Evolutionary conservation across 2,329 filamentous ascomycete species (phyloP).

Genomic region (Neobulgaria alba): DNA sequence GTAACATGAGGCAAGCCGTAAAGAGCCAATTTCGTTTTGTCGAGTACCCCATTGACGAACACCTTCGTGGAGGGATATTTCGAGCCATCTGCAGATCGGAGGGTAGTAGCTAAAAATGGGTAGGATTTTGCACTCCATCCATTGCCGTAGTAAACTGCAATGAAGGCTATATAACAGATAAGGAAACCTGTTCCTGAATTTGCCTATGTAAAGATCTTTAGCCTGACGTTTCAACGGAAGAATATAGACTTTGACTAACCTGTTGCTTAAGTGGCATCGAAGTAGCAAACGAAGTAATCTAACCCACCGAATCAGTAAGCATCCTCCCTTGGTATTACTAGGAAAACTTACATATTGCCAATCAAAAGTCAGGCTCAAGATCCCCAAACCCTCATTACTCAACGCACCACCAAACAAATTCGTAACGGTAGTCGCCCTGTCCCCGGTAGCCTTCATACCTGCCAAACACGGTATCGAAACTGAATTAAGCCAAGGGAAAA

Average conservation of each 20-base stretch:
- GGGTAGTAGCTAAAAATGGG: slow-evolving; percentile 36
- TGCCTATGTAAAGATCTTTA: slow-evolving; percentile 3
- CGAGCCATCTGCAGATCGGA: slow-evolving; percentile 32
- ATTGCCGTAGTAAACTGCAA: slow-evolving; percentile 37
- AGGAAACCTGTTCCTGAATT: slow-evolving; percentile 39
- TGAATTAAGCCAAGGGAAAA: slow-evolving; percentile 36
- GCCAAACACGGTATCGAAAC: slow-evolving; percentile 39
- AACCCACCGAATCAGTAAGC: neutral
- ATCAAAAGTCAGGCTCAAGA: slow-evolving; percentile 34
- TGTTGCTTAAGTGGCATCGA: slow-evolving; percentile 45
- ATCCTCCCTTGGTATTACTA: neutral
- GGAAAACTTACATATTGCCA: slow-evolving; percentile 36
- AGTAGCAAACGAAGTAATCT: slow-evolving; percentile 46
- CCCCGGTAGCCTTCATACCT: slow-evolving; percentile 35
- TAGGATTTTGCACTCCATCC: slow-evolving; percentile 33
- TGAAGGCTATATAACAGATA: slow-evolving; percentile 41
- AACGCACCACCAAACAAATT: slow-evolving; percentile 42
- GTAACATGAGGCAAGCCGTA: slow-evolving; percentile 40
- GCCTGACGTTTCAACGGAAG: neutral
- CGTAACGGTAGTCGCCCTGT: slow-evolving; percentile 36
- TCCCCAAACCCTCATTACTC: slow-evolving; percentile 37
- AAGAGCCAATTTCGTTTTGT: slow-evolving; percentile 33
- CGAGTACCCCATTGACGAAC: slow-evolving; percentile 33
- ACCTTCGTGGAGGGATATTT: slow-evolving; percentile 37
- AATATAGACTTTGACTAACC: slow-evolving; percentile 1